These are phyloP conservation scores for Biancaea sappan DNA, from an alignment of 306 rosid species.

Conservation along the genomic window DNA sequence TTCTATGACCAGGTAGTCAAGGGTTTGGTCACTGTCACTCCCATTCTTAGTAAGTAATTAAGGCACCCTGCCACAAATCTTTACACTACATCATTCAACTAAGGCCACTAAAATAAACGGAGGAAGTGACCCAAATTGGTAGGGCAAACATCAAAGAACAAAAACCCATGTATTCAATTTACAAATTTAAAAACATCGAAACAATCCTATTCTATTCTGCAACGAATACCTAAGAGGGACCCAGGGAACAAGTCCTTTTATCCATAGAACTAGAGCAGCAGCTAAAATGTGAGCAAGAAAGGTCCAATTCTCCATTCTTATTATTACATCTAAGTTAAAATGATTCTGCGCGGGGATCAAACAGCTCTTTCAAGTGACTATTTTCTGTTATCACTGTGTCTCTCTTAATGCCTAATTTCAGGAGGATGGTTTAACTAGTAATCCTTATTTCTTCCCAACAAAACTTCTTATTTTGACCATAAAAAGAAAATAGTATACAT, in stretches of 20 bases:
- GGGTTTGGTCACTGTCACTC: not conserved
- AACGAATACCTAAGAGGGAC: too few species aligned
- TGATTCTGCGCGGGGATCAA: too few species aligned
- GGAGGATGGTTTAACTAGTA: not conserved
- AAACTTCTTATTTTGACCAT: not conserved
- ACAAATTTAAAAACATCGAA: not conserved
- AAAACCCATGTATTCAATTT: too few species aligned
- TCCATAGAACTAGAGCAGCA: not conserved
- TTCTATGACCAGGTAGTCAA: not conserved
- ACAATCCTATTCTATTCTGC: too few species aligned
- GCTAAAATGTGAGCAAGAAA: not conserved
- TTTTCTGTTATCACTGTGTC: not conserved
- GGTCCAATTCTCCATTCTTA: not conserved
- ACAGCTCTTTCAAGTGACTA: not conserved
- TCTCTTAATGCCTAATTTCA: not conserved
- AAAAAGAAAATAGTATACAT: not conserved
- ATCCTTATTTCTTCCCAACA: not conserved
- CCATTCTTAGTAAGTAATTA: not conserved
- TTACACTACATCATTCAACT: not conserved
- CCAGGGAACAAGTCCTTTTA: not conserved
- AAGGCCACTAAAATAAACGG: too few species aligned
- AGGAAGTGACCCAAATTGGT: too few species aligned
- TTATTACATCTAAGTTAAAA: too few species aligned
- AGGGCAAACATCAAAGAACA: not conserved
- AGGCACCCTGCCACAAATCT: not conserved